Evolutionary conservation across 768 basidiomycete genomes (phyloP).

Genomic region (Trametes cinnabarina): DNA sequence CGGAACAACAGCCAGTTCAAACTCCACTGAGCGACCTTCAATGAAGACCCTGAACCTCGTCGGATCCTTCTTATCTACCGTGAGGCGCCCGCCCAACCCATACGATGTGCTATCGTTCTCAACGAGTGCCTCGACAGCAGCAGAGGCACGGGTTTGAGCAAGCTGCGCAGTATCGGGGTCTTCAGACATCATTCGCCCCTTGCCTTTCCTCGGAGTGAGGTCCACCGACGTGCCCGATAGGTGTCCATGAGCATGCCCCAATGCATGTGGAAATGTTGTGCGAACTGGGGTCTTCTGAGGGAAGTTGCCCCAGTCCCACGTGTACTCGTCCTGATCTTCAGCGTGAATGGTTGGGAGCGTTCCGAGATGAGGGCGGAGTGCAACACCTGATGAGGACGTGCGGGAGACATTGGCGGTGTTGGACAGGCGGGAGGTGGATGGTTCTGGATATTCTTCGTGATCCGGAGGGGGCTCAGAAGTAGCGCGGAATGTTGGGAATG

Average conservation of each 20-base stretch:
- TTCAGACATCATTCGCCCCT: slow-evolving; percentile 21
- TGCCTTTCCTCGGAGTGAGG: slow-evolving; percentile 14
- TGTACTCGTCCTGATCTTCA: slow-evolving; percentile 59
- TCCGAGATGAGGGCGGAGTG: slow-evolving; percentile 19
- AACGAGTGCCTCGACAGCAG: slow-evolving; percentile 22
- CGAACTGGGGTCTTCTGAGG: slow-evolving; percentile 75
- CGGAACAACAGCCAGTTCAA: slow-evolving; percentile 68
- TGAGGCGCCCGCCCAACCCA: slow-evolving; percentile 55
- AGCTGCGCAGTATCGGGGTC: slow-evolving; percentile 11
- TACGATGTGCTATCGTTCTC: slow-evolving; percentile 32
- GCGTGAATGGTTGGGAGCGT: slow-evolving; percentile 10
- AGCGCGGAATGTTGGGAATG: slow-evolving; percentile 43
- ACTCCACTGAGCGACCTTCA: slow-evolving; percentile 57
- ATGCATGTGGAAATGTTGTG: slow-evolving; percentile 40
- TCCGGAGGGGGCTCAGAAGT: slow-evolving; percentile 65
- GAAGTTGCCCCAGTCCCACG: slow-evolving; percentile 94
- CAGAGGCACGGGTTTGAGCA: slow-evolving; percentile 19
- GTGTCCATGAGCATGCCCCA: slow-evolving; percentile 27
- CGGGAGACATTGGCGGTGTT: slow-evolving; percentile 6
- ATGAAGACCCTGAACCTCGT: slow-evolving; percentile 64
- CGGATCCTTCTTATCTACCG: slow-evolving; percentile 57
- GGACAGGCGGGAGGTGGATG: slow-evolving; percentile 2
- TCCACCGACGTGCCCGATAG: slow-evolving; percentile 9
- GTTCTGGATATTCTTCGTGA: slow-evolving; percentile 22
- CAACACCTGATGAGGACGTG: slow-evolving; percentile 13